Percentiles rank a stretch among this genome's conserved stretches.
phyloP scores from a whole-genome alignment of 2,329 filamentous ascomycete genomes.

The Monilinia fructigena region DNA sequence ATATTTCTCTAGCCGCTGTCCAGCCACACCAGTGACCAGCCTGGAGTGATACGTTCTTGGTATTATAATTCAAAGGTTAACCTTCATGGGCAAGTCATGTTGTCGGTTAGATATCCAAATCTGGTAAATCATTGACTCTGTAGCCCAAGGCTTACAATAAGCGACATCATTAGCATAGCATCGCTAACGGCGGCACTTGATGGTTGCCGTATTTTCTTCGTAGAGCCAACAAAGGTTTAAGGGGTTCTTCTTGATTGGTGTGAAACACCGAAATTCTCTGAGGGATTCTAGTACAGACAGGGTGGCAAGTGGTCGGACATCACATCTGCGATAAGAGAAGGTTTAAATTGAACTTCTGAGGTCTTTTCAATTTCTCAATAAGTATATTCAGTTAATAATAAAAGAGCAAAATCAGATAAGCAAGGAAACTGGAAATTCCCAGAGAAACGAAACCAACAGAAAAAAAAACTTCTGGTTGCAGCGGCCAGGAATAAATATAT shows the following conservation, averaged over 20 bases:
- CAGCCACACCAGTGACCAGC: not conserved
- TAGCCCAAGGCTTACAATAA: slow-evolving; percentile 11
- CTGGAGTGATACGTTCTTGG: not conserved
- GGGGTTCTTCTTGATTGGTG: not conserved
- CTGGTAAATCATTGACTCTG: not conserved
- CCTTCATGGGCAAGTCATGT: slow-evolving; percentile 7
- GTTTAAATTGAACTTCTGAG: not conserved
- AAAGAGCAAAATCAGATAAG: not conserved
- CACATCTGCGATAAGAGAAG: slow-evolving; percentile 12
- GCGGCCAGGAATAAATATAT: slow-evolving; percentile 16
- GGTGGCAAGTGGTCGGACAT: slow-evolving; percentile 5
- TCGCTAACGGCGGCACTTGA: slow-evolving; percentile 17
- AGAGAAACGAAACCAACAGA: not conserved
- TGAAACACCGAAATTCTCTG: not conserved
- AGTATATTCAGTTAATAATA: not conserved
- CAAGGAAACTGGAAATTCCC: not conserved
- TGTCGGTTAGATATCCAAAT: slow-evolving; percentile 11
- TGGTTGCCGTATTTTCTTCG: not conserved
- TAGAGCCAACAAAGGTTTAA: not conserved
- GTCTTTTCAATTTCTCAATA: not conserved
- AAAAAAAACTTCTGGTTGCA: slow-evolving; percentile 9
- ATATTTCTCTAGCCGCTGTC: not conserved
- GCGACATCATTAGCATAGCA: slow-evolving; percentile 8
- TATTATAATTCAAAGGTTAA: not conserved
- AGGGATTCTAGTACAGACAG: not conserved